These are phyloP conservation scores for Apophysomyces elegans DNA, from an alignment of 371 early-diverging fungal species.

Conservation along the genomic window DNA sequence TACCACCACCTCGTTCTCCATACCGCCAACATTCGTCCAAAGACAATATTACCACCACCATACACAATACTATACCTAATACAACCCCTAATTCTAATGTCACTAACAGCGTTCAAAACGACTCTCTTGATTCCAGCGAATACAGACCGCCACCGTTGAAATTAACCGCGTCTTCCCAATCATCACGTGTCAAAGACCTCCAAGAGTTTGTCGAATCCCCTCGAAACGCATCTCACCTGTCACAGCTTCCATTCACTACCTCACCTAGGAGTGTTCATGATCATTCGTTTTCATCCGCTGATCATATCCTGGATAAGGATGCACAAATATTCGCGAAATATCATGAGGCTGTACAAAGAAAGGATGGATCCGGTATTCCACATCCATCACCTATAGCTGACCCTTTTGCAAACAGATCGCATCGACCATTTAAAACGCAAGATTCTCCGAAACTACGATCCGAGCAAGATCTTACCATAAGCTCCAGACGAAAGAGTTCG, in stretches of 20 bases:
- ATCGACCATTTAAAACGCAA: constrained; percentile 9
- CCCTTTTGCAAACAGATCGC: constrained; percentile 11
- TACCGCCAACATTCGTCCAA: constrained; percentile 18
- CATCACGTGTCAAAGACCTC: not conserved
- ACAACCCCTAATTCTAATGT: constrained; percentile 7
- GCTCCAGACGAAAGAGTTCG: not conserved
- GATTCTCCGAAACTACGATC: constrained; percentile 20
- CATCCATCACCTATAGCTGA: constrained; percentile 11
- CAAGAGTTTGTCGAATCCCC: not conserved
- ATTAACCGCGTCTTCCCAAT: not conserved
- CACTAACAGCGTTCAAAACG: not conserved
- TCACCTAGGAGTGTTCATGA: constrained; percentile 6
- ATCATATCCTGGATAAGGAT: constrained; percentile 29
- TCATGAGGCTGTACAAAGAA: constrained; percentile 15
- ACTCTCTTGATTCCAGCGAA: not conserved
- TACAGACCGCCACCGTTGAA: constrained; percentile 10
- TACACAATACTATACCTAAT: not conserved
- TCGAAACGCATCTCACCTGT: not conserved
- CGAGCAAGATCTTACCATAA: constrained; percentile 13
- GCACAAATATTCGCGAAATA: constrained; percentile 30
- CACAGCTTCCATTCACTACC: not conserved
- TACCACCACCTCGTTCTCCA: constrained; percentile 30
- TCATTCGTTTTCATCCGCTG: not conserved
- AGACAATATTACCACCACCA: not conserved
- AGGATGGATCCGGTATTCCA: constrained; percentile 3